Conservation (phyloP, 495 filamentous ascomycete species). For the Penicillium waksmanii region DNA sequence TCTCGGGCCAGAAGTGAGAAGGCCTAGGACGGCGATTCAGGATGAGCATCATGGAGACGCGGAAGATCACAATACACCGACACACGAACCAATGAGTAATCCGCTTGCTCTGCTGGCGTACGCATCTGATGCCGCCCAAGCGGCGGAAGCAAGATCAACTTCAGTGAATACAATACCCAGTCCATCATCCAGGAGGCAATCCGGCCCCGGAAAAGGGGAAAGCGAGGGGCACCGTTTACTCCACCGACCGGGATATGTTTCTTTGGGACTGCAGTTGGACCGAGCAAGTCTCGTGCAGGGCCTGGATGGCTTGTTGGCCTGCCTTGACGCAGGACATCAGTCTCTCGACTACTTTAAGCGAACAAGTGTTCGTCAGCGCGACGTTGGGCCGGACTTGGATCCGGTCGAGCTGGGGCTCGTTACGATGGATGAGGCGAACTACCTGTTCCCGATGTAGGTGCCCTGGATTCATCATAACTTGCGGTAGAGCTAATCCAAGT, state of each 20-base stretch:
- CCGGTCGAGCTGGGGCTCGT: constrained; percentile 66
- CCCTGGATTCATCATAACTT: not conserved
- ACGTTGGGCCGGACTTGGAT: constrained; percentile 61
- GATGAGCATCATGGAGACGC: not conserved
- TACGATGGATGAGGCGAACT: constrained; percentile 56
- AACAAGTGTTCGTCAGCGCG: constrained; percentile 22
- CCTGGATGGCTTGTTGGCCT: constrained; percentile 18
- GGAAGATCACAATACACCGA: not conserved
- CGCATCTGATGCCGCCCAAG: constrained; percentile 28
- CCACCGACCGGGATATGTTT: constrained; percentile 23
- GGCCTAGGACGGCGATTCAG: not conserved
- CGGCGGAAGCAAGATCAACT: constrained; percentile 8
- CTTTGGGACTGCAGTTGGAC: constrained; percentile 26
- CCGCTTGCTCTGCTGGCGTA: constrained; percentile 30
- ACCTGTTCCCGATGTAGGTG: constrained; percentile 60
- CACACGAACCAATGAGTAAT: constrained; percentile 29
- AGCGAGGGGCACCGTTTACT: constrained; percentile 15
- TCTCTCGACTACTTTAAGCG: constrained; percentile 28
- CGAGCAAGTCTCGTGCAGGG: constrained; percentile 21
- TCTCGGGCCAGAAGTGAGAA: not conserved
- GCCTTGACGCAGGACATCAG: not conserved
- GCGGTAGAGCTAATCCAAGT: not conserved
- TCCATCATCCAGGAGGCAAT: not conserved
- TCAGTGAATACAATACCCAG: not conserved
- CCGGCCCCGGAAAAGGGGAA: not conserved